Conservation (phyloP, 129 eudicot genomes). For the Tagetes erecta region DNA sequence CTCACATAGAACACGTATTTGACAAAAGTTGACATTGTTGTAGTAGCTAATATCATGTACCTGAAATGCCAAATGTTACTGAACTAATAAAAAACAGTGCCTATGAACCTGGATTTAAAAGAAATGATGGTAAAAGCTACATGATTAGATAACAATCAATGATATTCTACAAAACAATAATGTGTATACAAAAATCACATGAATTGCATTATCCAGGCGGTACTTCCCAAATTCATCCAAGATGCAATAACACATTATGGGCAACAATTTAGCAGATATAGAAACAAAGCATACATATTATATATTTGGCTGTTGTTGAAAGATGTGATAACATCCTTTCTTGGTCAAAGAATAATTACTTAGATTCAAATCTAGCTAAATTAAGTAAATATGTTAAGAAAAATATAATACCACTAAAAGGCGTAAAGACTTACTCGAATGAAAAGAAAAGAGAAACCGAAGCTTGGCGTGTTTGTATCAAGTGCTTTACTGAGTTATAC, state of each 20-base stretch:
- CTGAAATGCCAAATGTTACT: constrained; percentile 38
- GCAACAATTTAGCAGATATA: constrained; percentile 13
- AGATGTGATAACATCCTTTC: background rate
- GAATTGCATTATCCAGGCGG: background rate
- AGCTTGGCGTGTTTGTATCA: constrained; percentile 85
- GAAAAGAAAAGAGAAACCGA: constrained; percentile 95
- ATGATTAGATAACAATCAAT: background rate
- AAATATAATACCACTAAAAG: background rate
- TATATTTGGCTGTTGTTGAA: background rate
- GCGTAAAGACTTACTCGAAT: constrained; percentile 69
- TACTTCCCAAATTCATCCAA: background rate
- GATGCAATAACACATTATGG: background rate
- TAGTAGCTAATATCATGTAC: constrained; percentile 95
- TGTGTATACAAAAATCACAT: background rate
- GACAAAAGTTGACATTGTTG: constrained; percentile 79
- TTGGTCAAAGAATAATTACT: background rate
- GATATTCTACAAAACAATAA: constrained; percentile 4
- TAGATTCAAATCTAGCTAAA: background rate
- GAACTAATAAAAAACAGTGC: constrained; percentile 8
- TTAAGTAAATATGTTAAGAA: background rate
- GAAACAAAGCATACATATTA: background rate
- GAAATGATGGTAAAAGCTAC: background rate
- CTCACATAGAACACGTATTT: constrained; percentile 81
- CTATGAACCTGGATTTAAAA: constrained; percentile 7
- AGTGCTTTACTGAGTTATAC: constrained; percentile 63